Conservation (phyloP, 805 yeast species). For the Candida verbasci region DNA sequence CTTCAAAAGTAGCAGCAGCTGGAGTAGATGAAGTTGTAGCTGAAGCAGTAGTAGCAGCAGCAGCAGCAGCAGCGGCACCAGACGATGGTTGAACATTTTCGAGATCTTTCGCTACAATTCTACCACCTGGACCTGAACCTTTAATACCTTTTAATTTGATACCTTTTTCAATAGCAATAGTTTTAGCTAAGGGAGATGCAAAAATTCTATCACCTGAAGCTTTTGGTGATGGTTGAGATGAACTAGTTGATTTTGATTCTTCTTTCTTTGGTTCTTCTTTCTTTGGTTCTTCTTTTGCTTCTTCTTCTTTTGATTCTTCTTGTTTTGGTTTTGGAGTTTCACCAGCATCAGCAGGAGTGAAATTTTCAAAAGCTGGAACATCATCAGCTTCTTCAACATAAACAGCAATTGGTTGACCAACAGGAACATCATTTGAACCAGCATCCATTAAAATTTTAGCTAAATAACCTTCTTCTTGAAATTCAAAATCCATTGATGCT, state of each 20-base stretch:
- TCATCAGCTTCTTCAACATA: constrained; percentile 84
- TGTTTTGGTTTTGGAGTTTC: constrained; percentile 37
- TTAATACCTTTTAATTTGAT: constrained; percentile 75
- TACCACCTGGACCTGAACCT: constrained; percentile 95
- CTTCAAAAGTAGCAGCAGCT: constrained; percentile 63
- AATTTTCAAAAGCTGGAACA: constrained; percentile 83
- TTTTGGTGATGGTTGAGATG: constrained; percentile 30
- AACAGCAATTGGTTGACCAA: constrained; percentile 94
- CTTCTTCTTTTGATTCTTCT: constrained; percentile 1
- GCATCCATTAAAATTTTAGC: constrained; percentile 82
- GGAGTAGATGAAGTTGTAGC: constrained; percentile 45
- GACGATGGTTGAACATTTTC: constrained; percentile 59
- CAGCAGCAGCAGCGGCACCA: constrained; percentile 34
- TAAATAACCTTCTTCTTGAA: constrained; percentile 92
- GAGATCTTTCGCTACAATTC: constrained; percentile 88
- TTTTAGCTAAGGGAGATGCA: constrained; percentile 95
- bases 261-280: constrained; percentile 24
- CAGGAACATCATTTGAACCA: constrained; percentile 87
- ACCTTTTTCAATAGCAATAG: constrained; percentile 88
- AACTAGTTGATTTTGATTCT: constrained; percentile 29
- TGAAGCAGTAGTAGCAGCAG: constrained; percentile 41
- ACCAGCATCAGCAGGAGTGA: constrained; percentile 80
- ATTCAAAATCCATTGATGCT: constrained; percentile 97
- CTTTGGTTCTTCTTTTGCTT: constrained; percentile 28
- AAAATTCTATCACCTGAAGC: constrained; percentile 63